phyloP scores from a whole-genome alignment of 345 rosid species.

The Cochlearia excelsa region DNA sequence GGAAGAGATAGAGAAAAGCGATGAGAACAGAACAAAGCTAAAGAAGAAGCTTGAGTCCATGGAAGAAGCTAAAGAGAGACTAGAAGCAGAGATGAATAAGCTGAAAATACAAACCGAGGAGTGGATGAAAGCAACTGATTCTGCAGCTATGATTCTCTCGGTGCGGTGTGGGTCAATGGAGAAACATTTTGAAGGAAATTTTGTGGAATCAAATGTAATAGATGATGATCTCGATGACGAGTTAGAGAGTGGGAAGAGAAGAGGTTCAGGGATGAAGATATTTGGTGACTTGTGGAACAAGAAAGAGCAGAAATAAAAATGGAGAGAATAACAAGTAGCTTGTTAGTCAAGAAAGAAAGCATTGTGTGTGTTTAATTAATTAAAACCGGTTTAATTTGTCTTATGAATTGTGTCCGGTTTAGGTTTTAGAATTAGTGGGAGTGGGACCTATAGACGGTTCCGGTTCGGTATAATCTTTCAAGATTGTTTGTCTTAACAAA shows the following conservation, averaged over 20 bases:
- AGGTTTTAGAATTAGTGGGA: too few species aligned
- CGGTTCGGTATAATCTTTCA: too few species aligned
- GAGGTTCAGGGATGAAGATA: conserved; percentile 66
- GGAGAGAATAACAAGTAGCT: neutral
- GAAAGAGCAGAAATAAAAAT: conserved; percentile 56
- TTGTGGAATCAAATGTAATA: conserved; percentile 56
- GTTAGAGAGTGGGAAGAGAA: conserved; percentile 47
- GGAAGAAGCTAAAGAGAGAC: conserved; percentile 50
- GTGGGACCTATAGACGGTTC: too few species aligned
- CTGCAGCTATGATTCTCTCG: conserved; percentile 70
- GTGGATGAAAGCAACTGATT: conserved; percentile 94
- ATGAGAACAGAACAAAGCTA: too few species aligned
- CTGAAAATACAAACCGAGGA: conserved; percentile 82
- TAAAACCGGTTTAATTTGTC: too few species aligned
- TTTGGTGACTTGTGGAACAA: conserved; percentile 86
- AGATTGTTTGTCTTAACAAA: too few species aligned
- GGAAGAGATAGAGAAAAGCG: too few species aligned
- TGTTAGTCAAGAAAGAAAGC: conserved; percentile 19
- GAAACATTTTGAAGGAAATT: conserved; percentile 53
- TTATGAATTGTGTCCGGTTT: too few species aligned
- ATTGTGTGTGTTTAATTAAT: too few species aligned
- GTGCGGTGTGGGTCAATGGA: conserved; percentile 71
- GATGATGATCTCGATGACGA: conserved; percentile 56
- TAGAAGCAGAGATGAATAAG: conserved; percentile 74
- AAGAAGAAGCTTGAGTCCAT: conserved; percentile 37